Evolutionary conservation across 495 filamentous ascomycete species (phyloP).

Genomic region (Penicillium alfredii): DNA sequence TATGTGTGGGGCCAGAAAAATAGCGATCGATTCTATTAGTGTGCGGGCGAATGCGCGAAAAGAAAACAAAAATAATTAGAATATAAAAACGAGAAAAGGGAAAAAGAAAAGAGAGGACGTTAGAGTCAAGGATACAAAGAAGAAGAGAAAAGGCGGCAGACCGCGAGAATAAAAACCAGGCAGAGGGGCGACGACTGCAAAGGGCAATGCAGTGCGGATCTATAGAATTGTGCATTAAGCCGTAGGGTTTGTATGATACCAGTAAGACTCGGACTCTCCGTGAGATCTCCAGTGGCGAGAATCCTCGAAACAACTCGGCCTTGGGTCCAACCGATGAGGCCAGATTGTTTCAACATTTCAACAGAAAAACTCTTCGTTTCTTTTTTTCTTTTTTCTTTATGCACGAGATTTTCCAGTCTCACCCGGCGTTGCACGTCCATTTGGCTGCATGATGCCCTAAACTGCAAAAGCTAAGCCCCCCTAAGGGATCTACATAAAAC

Average conservation of each 20-base stretch:
- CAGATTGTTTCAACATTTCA: constrained; percentile 13
- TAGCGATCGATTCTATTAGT: constrained; percentile 36
- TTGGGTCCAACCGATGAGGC: constrained; percentile 5
- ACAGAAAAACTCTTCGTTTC: too few relatives aligned
- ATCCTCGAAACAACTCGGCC: constrained; percentile 1
- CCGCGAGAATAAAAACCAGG: constrained; percentile 16
- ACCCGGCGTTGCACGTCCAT: constrained; percentile 27
- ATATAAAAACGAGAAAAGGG: constrained; percentile 38
- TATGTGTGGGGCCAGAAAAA: constrained; percentile 18
- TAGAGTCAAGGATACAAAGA: constrained; percentile 31
- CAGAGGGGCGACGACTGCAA: constrained; percentile 42
- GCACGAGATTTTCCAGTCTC: constrained; percentile 16
- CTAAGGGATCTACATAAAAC: too few relatives aligned
- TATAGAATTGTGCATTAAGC: not conserved
- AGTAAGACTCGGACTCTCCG: constrained; percentile 21
- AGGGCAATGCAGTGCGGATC: constrained; percentile 41
- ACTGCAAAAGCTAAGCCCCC: constrained; percentile 31
- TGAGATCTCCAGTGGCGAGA: constrained; percentile 10
- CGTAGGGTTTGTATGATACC: constrained; percentile 11
- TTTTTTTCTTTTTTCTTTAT: too few relatives aligned
- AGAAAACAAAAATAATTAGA: constrained; percentile 43
- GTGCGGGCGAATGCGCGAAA: constrained; percentile 44
- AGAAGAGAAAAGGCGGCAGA: constrained; percentile 21
- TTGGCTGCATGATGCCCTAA: constrained; percentile 27
- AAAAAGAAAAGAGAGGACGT: constrained; percentile 47